A percentile compares a stretch with the other conserved stretches of the same genome.
phyloP scores from a whole-genome alignment of 2,329 filamentous ascomycete species.

The Myriosclerotinia duriaeana region DNA sequence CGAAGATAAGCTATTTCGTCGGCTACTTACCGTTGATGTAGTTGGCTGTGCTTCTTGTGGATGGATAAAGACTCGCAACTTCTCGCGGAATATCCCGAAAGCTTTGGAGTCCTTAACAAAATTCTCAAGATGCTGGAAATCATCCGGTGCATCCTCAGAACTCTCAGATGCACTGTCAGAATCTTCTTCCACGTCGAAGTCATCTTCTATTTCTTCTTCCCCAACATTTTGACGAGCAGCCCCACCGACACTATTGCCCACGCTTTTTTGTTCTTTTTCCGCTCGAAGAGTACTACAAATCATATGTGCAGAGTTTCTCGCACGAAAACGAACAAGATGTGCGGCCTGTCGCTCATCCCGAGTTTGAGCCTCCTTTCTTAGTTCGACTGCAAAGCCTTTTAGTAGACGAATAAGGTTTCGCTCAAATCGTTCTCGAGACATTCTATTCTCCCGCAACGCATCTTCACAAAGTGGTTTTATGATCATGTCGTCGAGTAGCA shows the following conservation, averaged over 20 bases:
- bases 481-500: constrained; percentile 23
- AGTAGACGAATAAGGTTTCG: constrained; percentile 26
- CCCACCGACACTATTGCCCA: too few relatives aligned
- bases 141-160: constrained; percentile 10
- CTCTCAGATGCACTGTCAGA: constrained; percentile 9
- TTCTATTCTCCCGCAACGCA: not conserved
- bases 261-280: not conserved
- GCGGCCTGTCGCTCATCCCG: constrained; percentile 23
- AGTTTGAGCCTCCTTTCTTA: constrained; percentile 25
- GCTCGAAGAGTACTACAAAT: constrained; percentile 24
- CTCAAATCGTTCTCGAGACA: constrained; percentile 25
- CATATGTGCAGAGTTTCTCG: constrained; percentile 27
- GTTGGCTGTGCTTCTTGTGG: not conserved
- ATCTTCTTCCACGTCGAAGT: constrained; percentile 1
- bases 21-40: not conserved
- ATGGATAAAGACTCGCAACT: constrained; percentile 22
- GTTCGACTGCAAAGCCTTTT: constrained; percentile 22
- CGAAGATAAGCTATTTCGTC: not conserved
- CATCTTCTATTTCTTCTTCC: not conserved
- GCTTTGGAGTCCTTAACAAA: constrained; percentile 27
- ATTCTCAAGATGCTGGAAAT: constrained; percentile 20
- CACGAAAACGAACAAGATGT: constrained; percentile 25
- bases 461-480: constrained; percentile 22
- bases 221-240: not conserved
- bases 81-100: constrained; percentile 17